Evolutionary conservation across 75 land plant species (phyloP).

Genomic region (Cryptomeria japonica): DNA sequence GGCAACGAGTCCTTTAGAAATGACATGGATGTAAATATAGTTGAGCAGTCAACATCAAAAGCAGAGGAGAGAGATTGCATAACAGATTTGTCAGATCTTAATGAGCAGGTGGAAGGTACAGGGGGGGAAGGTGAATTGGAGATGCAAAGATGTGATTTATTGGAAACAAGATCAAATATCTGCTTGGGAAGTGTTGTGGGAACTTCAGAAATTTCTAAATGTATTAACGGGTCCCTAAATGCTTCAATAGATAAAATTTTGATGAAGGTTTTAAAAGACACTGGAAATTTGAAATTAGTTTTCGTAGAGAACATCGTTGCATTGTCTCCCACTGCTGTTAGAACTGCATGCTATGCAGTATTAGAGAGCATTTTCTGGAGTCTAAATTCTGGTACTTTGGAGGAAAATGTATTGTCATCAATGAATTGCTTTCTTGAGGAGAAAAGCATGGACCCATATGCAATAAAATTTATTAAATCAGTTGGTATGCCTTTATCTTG

Average conservation of each 20-base stretch:
- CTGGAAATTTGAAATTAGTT: neutral
- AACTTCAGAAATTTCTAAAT: neutral
- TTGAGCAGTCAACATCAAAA: neutral
- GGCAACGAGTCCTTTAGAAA: constrained; percentile 26
- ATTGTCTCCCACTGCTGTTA: constrained; percentile 47
- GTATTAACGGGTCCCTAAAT: neutral
- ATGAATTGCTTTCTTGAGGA: constrained; percentile 40
- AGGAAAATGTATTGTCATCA: constrained; percentile 42
- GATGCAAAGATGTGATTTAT: constrained; percentile 5
- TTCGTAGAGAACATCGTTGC: constrained; percentile 27
- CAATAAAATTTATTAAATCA: constrained; percentile 32
- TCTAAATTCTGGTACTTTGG: constrained; percentile 44
- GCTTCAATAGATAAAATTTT: neutral
- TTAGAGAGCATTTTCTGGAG: constrained; percentile 31
- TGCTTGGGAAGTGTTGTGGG: neutral
- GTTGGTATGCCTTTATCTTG: constrained; percentile 37
- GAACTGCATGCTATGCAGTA: constrained; percentile 25
- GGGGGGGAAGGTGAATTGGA: constrained; percentile 8
- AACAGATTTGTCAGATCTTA: neutral
- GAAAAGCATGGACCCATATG: constrained; percentile 20
- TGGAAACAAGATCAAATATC: neutral
- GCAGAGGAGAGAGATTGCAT: neutral
- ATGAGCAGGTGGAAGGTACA: constrained; percentile 1
- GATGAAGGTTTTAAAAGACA: neutral
- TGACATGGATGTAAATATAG: constrained; percentile 20